Evolutionary conservation across 805 yeast genomes (phyloP).

Genomic region (Candida incommunis): DNA sequence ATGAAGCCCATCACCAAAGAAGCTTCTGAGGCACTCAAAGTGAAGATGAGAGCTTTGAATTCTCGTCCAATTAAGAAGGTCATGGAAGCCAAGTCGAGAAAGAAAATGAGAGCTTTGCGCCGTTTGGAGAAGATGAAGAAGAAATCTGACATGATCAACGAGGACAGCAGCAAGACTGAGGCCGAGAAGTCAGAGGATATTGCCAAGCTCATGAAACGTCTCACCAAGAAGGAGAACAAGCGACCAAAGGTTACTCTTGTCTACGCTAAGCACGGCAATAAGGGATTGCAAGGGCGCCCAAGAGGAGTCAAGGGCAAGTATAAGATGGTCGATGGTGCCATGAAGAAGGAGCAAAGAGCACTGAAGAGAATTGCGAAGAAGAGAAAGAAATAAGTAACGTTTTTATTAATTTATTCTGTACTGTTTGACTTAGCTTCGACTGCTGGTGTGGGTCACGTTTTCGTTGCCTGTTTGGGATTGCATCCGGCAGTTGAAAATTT

Average conservation of each 20-base stretch:
- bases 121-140: slow-evolving; percentile 79
- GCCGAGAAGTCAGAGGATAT: slow-evolving; percentile 92
- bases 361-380: slow-evolving; percentile 80
- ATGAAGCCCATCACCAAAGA: slow-evolving; percentile 91
- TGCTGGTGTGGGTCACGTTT: too few species aligned
- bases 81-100: slow-evolving; percentile 93
- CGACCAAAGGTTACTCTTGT: slow-evolving; percentile 82
- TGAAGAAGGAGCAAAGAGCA: slow-evolving; percentile 96
- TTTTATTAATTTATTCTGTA: neutral
- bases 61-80: slow-evolving; percentile 98
- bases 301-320: slow-evolving; percentile 94
- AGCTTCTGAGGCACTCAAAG: slow-evolving; percentile 66
- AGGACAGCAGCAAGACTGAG: slow-evolving; percentile 76
- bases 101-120: slow-evolving; percentile 81
- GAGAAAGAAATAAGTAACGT: slow-evolving; percentile 35
- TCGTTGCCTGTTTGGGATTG: too few species aligned
- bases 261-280: slow-evolving; percentile 74
- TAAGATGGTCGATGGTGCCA: slow-evolving; percentile 97
- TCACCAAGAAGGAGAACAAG: slow-evolving; percentile 52
- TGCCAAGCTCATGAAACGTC: slow-evolving; percentile 66
- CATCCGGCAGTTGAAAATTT: too few species aligned
- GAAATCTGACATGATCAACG: slow-evolving; percentile 85
- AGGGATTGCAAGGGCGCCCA: slow-evolving; percentile 87
- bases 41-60: slow-evolving; percentile 65
- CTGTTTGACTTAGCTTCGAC: neutral